Conservation (phyloP, 2,329 filamentous ascomycete species). For the Bipolaris gigantea region DNA sequence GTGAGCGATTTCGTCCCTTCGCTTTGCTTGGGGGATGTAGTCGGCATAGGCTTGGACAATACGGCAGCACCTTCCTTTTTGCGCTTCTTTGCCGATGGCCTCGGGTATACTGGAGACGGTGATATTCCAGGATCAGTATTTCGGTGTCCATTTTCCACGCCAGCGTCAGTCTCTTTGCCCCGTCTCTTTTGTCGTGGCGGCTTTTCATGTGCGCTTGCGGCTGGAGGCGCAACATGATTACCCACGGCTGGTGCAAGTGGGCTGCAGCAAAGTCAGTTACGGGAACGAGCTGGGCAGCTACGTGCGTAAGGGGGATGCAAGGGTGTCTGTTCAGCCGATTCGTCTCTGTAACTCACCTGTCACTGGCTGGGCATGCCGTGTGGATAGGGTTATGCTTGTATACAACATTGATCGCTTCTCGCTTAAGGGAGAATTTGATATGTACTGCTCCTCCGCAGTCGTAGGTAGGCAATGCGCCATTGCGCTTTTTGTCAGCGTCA, state of each 20-base stretch:
- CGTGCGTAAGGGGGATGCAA: not conserved
- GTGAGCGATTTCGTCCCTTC: conserved; percentile 21
- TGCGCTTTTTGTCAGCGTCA: conserved; percentile 3
- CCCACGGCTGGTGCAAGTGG: conserved; percentile 9
- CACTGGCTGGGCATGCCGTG: conserved; percentile 1
- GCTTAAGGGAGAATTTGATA: conserved; percentile 41
- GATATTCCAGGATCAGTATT: conserved; percentile 26
- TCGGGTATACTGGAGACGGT: conserved; percentile 24
- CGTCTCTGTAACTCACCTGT: conserved; percentile 20
- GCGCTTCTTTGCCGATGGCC: conserved; percentile 21
- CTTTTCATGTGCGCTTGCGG: conserved; percentile 9
- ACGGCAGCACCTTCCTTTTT: conserved; percentile 18
- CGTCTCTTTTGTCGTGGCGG: conserved; percentile 24
- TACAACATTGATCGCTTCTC: conserved; percentile 40
- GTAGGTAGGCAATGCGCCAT: conserved; percentile 24
- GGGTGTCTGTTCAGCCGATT: no score
- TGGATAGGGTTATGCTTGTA: conserved; percentile 45
- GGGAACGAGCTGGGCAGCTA: not conserved
- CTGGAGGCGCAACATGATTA: conserved; percentile 1
- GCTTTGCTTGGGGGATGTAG: conserved; percentile 18
- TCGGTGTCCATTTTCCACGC: conserved; percentile 13
- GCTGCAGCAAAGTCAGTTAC: not conserved
- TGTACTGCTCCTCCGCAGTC: conserved; percentile 41
- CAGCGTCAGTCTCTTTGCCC: conserved; percentile 19
- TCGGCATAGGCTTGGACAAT: conserved; percentile 8